Conservation (phyloP, 2,329 filamentous ascomycete species). For the Talaromyces funiculosus region DNA sequence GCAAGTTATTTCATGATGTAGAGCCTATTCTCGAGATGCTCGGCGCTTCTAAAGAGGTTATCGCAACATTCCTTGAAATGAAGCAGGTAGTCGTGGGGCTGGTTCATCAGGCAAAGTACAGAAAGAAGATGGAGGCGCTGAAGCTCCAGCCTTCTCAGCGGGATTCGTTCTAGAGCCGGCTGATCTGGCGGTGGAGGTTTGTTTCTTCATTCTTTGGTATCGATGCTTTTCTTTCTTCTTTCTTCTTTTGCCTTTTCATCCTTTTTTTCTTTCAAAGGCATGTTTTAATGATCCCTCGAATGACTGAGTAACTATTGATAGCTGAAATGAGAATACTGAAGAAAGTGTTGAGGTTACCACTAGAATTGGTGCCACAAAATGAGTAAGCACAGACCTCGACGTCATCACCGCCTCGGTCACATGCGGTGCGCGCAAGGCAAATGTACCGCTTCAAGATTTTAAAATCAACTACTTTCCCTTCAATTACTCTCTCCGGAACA, state of each 20-base stretch:
- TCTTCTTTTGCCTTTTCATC: too few species aligned
- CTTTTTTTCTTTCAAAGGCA: neutral
- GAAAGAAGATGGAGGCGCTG: conserved; percentile 4
- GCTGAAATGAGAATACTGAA: neutral
- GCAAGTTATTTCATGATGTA: conserved; percentile 46
- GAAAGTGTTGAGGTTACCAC: neutral
- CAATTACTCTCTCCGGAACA: neutral
- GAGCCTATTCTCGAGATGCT: conserved; percentile 47
- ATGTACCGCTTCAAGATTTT: neutral
- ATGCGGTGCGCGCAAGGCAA: neutral
- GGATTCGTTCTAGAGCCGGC: neutral
- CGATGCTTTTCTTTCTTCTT: neutral
- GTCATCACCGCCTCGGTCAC: conserved; percentile 6
- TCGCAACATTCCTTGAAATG: conserved; percentile 27
- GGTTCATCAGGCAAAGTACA: conserved; percentile 6
- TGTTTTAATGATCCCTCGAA: neutral
- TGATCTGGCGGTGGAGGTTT: neutral
- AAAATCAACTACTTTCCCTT: neutral
- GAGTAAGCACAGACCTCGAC: neutral
- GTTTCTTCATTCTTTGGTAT: neutral
- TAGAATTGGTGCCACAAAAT: neutral
- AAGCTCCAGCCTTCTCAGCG: neutral
- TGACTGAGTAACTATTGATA: neutral
- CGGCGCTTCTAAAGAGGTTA: conserved; percentile 35
- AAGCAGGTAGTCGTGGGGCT: conserved; percentile 5